Base-by-base conservation (phyloP, 2,329 filamentous ascomycete species). In the Aspergillus puulaauensis region DNA sequence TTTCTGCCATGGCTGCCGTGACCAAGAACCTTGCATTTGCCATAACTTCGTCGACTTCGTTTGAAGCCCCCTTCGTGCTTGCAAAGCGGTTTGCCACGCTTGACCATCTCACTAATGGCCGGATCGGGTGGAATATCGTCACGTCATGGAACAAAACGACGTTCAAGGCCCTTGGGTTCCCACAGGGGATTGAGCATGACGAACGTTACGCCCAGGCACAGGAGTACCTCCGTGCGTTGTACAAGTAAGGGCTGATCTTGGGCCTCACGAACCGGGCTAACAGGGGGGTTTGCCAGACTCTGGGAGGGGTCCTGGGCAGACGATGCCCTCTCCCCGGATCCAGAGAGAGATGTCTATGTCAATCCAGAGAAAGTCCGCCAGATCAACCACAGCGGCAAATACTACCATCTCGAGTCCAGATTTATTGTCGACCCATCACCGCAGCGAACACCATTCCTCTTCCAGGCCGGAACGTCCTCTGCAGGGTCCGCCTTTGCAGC, bases 121-220 rank as follows among this genome's bases (percentile, higher is more conserved):
- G 86, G 0, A 79, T 88, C 37, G 85, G 83, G 0, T 87, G 86
- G 86, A 89, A 89, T 60, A 86, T 89, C 21, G 86, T 89, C 0
- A 88, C 85, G 0, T 81, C 77, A 1, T 86, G 82, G 79, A 85
- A 84, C 66, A 86, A 87, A 64, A 78, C 82, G 0, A 84, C 85
- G 0, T 85, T 86, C 69, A 86, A 86, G 64, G 84, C 83, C 0
- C 86, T 87, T 54, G 85, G 84, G 0, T 66, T 86, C 3, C 81
- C 82, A 0, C 21, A 21, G 21, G 21, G 21, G 21, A 82, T 85
- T 33, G 80, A 85, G 56, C 85, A 87, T 61, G 86, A 88, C 43
- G 79, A 86, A 66, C 77, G 85, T 23, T 87, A 87, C 60, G 76
- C 73, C 0, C 82, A 85, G 63, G 85, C 85, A 0, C 83, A 87